Evolutionary conservation across 2,329 filamentous ascomycete species (phyloP).

Genomic region (Sclerotinia borealis): DNA sequence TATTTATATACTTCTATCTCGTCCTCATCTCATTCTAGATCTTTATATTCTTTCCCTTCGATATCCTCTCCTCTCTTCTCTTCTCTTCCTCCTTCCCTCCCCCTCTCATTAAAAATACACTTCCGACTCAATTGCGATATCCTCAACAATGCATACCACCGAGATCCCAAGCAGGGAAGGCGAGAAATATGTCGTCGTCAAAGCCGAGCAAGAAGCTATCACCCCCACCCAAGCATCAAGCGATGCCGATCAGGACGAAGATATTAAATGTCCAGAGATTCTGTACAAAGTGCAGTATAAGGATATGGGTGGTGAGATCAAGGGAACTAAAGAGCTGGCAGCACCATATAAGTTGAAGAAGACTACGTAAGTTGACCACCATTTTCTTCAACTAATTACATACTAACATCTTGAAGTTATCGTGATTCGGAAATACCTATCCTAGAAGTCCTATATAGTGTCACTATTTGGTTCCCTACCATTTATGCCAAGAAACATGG

Average conservation of each 20-base stretch:
- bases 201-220: constrained; percentile 12
- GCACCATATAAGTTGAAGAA: constrained; percentile 23
- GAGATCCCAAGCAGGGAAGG: constrained; percentile 11
- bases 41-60: not conserved
- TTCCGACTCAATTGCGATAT: not conserved
- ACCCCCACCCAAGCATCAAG: constrained; percentile 11
- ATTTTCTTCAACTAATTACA: not conserved
- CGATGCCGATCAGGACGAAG: constrained; percentile 14
- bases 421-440: constrained; percentile 19
- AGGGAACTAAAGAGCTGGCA: constrained; percentile 20
- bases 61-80: not conserved
- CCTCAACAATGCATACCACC: constrained; percentile 13
- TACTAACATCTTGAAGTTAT: constrained; percentile 14
- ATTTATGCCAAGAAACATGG: constrained; percentile 19
- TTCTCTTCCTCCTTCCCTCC: not conserved
- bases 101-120: not conserved
- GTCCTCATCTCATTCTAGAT: not conserved
- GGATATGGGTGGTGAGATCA: constrained; percentile 21
- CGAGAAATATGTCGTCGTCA: constrained; percentile 19
- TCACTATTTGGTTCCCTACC: constrained; percentile 23
- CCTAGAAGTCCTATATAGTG: constrained; percentile 22
- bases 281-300: constrained; percentile 24
- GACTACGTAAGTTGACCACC: constrained; percentile 11
- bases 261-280: constrained; percentile 19
- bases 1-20: not conserved